Base-by-base conservation (phyloP, 2,329 filamentous ascomycete species). In the Elsinoe necatrix region DNA sequence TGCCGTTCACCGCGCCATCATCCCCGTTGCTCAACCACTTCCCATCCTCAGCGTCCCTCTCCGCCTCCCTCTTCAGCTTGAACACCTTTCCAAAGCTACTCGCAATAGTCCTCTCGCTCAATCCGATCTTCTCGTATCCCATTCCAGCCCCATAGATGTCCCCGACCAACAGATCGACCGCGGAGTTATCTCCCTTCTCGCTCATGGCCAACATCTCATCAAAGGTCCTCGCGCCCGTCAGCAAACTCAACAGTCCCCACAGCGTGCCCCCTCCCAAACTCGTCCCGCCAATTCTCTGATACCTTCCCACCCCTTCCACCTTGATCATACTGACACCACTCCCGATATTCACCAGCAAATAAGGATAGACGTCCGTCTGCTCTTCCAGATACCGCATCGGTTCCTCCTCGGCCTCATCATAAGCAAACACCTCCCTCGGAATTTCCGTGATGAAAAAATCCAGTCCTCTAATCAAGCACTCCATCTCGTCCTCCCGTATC, bases 381-480 rank as follows among this genome's bases (percentile, higher is more conserved):
- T 89, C 83, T 59, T 85, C 82, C 62, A 86, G 83, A 68, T 95
- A 97, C 66, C 87, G 81, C 87, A 96, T 95, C 3, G 91, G 90
- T 64, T 67, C 65, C 11, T 93, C 85, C 31, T 70, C 63, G 12
- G 82, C 81, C 69, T 95, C 92, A 68, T 87, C 91, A 72, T 97
- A 97, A 18, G 90, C 96, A 68, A 98, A 98, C 56, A 98, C 92
- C 73, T 98, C 93, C 63, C 87, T 84, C 18, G 93, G 93, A 59
- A 98, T 97, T 69, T 97, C 91, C 62, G 89, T 95, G 68, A 97
- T 97, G 77, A 98, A 97, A 75, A 97, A 98, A 70, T 98, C 93
- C 42, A 98, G 83, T 11, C 92, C 90, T 89, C 64, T 60, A 61
- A 98, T 98, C 58, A 98, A 75, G 68, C 93, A 98, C 71, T 95